Evolutionary conservation across 2,329 filamentous ascomycete genomes (phyloP).

Genomic region (Colletotrichum eleusines): DNA sequence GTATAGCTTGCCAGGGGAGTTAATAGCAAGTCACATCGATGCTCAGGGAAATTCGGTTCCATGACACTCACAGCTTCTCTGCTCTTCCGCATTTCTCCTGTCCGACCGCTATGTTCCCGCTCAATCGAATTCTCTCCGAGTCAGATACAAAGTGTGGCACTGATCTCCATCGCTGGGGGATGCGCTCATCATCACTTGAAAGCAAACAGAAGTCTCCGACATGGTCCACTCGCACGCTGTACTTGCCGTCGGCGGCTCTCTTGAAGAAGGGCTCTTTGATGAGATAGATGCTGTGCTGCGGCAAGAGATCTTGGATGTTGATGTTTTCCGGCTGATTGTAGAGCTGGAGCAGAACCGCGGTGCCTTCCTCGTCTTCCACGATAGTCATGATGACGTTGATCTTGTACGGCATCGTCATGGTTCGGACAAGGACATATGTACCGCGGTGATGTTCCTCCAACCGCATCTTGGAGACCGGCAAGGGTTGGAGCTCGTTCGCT

Average conservation of each 20-base stretch:
- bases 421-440: slow-evolving; percentile 40
- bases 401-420: slow-evolving; percentile 42
- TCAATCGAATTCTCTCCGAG: slow-evolving; percentile 44
- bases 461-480: slow-evolving; percentile 48
- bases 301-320: slow-evolving; percentile 51
- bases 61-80: slow-evolving; percentile 48
- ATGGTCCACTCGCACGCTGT: slow-evolving; percentile 65
- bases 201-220: slow-evolving; percentile 60
- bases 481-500: slow-evolving; percentile 42
- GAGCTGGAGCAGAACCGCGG: slow-evolving; percentile 53
- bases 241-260: slow-evolving; percentile 51
- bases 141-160: slow-evolving; percentile 17
- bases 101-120: slow-evolving; percentile 52
- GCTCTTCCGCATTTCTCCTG: slow-evolving; percentile 48
- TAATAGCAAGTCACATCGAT: neutral
- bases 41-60: no score
- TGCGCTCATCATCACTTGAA: slow-evolving; percentile 49
- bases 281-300: slow-evolving; percentile 52
- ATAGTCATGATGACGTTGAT: slow-evolving; percentile 47
- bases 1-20: slow-evolving; percentile 52
- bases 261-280: slow-evolving; percentile 69
- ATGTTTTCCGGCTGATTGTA: slow-evolving; percentile 56
- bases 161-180: slow-evolving; percentile 55
- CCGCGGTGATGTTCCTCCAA: slow-evolving; percentile 49
- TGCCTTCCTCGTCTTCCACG: slow-evolving; percentile 55